Percentiles rank a stretch among this genome's conserved stretches.
Conservation (phyloP, 805 yeast species). For the Candida loeiensis region DNA sequence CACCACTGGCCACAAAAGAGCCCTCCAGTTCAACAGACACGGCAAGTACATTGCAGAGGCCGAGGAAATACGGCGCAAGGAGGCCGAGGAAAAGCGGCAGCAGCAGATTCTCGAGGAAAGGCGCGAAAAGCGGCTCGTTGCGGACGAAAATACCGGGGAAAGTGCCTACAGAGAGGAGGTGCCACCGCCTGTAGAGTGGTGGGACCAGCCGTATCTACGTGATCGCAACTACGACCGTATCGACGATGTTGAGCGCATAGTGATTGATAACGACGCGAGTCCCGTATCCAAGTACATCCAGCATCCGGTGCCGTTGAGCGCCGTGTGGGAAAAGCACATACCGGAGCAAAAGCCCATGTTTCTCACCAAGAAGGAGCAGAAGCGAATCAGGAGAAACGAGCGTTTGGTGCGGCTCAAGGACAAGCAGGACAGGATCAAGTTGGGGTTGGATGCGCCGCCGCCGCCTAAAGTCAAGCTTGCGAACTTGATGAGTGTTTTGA, state of each 20-base stretch:
- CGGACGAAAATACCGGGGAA: conserved; percentile 57
- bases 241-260: conserved; percentile 21
- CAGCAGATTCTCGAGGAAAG: conserved; percentile 20
- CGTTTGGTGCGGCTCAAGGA: conserved; percentile 63
- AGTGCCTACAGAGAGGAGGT: conserved; percentile 41
- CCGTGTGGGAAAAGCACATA: conserved; percentile 53
- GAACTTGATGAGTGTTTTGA: conserved; percentile 81
- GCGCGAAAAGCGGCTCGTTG: conserved; percentile 40
- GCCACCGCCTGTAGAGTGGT: conserved; percentile 82
- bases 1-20: conserved; percentile 19
- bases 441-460: conserved; percentile 85
- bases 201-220: conserved; percentile 66
- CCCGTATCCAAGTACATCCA: conserved; percentile 72
- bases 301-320: conserved; percentile 69
- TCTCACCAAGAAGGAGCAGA: conserved; percentile 74
- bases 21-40: conserved; percentile 50
- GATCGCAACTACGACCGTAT: conserved; percentile 35
- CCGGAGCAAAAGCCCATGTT: conserved; percentile 46
- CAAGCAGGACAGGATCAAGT: conserved; percentile 68
- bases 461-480: conserved; percentile 82
- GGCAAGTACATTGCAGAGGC: conserved; percentile 65
- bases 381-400: conserved; percentile 66
- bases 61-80: conserved; percentile 42
- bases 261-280: conserved; percentile 35
- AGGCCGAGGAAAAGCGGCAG: conserved; percentile 29